A percentile compares a stretch with the other conserved stretches of the same genome.
These are phyloP conservation scores for Herpetomonas tarakana DNA, from an alignment of 208 protist genomes.

Conservation along the genomic window DNA sequence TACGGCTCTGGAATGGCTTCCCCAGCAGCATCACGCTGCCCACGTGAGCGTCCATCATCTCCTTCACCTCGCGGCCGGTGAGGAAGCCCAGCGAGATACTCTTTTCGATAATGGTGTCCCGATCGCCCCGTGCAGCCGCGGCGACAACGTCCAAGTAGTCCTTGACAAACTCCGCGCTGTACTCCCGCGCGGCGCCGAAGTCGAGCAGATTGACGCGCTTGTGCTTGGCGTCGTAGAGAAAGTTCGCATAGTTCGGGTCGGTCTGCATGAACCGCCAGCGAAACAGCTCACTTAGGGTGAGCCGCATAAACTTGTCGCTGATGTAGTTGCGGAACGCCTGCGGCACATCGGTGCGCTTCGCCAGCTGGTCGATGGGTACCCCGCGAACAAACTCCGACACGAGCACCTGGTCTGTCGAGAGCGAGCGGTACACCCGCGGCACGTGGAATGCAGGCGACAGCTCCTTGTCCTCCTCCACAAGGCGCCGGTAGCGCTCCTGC, in stretches of 20 bases:
- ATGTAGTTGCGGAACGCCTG: constrained; percentile 79
- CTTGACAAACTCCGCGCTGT: constrained; percentile 72
- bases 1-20: constrained; percentile 81
- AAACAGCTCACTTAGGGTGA: constrained; percentile 93
- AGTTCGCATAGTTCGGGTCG: constrained; percentile 97
- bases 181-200: constrained; percentile 94
- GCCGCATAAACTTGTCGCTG: constrained; percentile 72
- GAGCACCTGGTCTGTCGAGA: constrained; percentile 63
- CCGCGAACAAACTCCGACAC: constrained; percentile 66
- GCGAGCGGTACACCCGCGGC: constrained; percentile 47
- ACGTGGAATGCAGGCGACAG: constrained; percentile 64
- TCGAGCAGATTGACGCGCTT: constrained; percentile 81
- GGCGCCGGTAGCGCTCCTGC: constrained; percentile 46
- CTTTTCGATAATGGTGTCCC: constrained; percentile 76
- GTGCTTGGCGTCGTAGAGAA: constrained; percentile 87
- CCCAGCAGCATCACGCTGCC: constrained; percentile 86
- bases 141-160: constrained; percentile 93
- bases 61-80: constrained; percentile 90
- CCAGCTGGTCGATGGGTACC: constrained; percentile 62
- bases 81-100: constrained; percentile 94
- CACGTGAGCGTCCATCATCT: constrained; percentile 92
- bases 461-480: constrained; percentile 30
- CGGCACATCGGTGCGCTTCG: constrained; percentile 31
- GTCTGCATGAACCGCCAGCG: constrained; percentile 97
- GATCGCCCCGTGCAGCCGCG: constrained; percentile 70